Base-by-base conservation (phyloP, 2,329 filamentous ascomycete genomes). In the Setomelanomma holmii region DNA sequence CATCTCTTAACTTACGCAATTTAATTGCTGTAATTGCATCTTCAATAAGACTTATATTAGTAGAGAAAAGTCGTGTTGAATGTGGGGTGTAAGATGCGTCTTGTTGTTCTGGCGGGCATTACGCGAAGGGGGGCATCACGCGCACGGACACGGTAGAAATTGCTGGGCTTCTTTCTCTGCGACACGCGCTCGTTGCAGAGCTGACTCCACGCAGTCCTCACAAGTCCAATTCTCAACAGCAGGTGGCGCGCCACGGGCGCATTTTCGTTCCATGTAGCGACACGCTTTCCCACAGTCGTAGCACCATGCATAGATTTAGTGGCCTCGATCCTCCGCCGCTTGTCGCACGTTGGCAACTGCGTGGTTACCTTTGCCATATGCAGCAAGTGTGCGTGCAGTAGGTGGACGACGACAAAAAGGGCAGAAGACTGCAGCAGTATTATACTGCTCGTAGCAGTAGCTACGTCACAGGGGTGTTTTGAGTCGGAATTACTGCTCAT, bases 261-360 rank as follows among this genome's bases (percentile, higher is more conserved):
- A 83, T 1, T 74, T 75, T 5, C 80, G 68, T 56, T 79, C 77
- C 16, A 78, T 69, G 44, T 73, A 75, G 50, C 69, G 69, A 56
- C 73, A 75, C 4, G 80, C 80, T 10, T 69, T 67, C 3, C 72
- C 73, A 47, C 81, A 83, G 3, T 54, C 62, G 2, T 27, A 51
- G 57, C 82, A 85, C 80, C 78, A 81, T 0, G 76, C 79, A 39
- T 82, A 80, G 45, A 82, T 77, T 75, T 76, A 81, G 1, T 65
- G 67, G 2, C 75, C 80, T 1, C 69, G 57, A 11, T 80, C 73
- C 2, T 72, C 60, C 1, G 82, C 68, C 0, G 79, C 81, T 1
- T 61, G 59, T 2, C 60, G 60, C 20, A 81, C 52, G 30, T 77
- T 70, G 1, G 68, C 73, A 3, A 83, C 64, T 1, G 64, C 65